Conservation (phyloP, 306 rosid genomes). For the Begonia fuchsioides region DNA sequence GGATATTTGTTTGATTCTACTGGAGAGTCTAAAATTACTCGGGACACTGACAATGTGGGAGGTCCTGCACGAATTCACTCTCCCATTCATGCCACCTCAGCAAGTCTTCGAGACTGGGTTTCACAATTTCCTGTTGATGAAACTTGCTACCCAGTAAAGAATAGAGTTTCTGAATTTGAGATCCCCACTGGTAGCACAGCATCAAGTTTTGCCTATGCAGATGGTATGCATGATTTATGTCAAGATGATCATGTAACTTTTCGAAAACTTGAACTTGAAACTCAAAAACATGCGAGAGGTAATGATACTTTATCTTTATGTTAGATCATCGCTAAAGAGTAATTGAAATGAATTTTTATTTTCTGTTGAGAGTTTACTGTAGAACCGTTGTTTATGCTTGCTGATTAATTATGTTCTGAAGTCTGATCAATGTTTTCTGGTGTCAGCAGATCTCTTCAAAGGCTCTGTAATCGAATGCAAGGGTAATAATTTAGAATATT, state of each 20-base stretch:
- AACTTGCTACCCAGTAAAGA: constrained; percentile 20
- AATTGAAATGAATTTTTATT: constrained; percentile 1
- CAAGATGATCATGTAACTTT: constrained; percentile 13
- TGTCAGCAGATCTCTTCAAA: constrained; percentile 48
- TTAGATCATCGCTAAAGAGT: constrained; percentile 5
- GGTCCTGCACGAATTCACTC: constrained; percentile 22
- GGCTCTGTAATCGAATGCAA: constrained; percentile 20
- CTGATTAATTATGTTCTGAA: constrained; percentile 4
- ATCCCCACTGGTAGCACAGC: constrained; percentile 19
- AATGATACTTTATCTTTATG: constrained; percentile 33
- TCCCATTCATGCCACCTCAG: constrained; percentile 24
- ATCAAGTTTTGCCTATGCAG: constrained; percentile 25
- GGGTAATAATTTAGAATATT: constrained; percentile 20
- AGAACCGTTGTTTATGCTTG: constrained; percentile 2
- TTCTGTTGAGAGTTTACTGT: neutral
- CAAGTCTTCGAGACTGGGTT: constrained; percentile 22
- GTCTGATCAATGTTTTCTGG: constrained; percentile 10
- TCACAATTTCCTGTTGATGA: constrained; percentile 24
- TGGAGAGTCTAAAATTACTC: constrained; percentile 19
- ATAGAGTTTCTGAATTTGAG: constrained; percentile 21
- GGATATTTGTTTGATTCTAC: constrained; percentile 20
- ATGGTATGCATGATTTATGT: constrained; percentile 14
- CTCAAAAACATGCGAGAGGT: constrained; percentile 24
- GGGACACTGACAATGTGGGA: constrained; percentile 26
- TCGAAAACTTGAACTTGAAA: constrained; percentile 19